Evolutionary conservation across 495 filamentous ascomycete genomes (phyloP).

Genomic region (Penicillium longicatenatum): DNA sequence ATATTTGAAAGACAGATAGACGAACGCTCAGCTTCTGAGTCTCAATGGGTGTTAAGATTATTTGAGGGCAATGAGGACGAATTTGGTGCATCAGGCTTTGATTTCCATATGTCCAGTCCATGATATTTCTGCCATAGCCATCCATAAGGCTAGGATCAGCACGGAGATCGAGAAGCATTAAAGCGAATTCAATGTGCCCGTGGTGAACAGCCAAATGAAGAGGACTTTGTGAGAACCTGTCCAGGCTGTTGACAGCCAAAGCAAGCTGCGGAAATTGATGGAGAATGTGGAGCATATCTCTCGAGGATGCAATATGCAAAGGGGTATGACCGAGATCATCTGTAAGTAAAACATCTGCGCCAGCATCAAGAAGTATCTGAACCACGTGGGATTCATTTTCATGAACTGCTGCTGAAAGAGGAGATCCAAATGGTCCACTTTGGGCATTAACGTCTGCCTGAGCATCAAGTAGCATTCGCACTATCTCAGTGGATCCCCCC

Average conservation of each 20-base stretch:
- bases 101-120: conserved; percentile 11
- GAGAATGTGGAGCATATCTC: conserved; percentile 1
- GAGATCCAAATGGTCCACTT: not conserved
- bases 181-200: conserved; percentile 8
- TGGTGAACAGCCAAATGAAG: conserved; percentile 6
- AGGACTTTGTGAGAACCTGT: conserved; percentile 3
- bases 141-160: conserved; percentile 12
- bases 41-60: not conserved
- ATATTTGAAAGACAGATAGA: conserved; percentile 7
- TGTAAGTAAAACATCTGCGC: conserved; percentile 5
- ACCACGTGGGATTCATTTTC: not conserved
- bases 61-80: conserved; percentile 3
- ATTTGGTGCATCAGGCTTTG: conserved; percentile 6
- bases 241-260: not conserved
- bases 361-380: conserved; percentile 9
- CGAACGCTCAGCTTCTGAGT: conserved; percentile 8
- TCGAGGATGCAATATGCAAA: conserved; percentile 10
- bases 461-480: no score
- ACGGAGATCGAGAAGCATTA: conserved; percentile 1
- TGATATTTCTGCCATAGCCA: conserved; percentile 11
- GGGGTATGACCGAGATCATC: conserved; percentile 7
- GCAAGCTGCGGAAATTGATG: not conserved
- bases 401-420: conserved; percentile 6
- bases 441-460: not conserved
- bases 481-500: no score